A percentile compares a stretch with the other conserved stretches of the same genome.
Evolutionary conservation across 2,329 filamentous ascomycete species (phyloP).

Genomic region (Ascochyta fabae): DNA sequence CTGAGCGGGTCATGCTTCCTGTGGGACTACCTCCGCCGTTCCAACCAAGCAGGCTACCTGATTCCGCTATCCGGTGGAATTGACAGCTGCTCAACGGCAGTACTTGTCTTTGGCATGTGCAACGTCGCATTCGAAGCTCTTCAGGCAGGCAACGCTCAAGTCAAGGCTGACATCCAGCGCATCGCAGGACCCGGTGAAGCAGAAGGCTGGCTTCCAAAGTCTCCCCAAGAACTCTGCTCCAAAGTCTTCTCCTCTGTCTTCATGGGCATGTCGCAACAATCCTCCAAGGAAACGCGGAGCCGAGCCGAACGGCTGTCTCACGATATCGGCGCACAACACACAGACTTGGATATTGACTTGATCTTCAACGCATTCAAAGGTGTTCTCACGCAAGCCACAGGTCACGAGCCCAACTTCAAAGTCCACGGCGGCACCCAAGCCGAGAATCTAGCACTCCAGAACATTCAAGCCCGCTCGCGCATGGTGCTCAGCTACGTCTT

Average conservation of each 20-base stretch:
- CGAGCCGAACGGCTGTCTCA: conserved; percentile 67
- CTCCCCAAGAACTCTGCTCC: conserved; percentile 65
- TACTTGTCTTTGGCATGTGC: conserved; percentile 55
- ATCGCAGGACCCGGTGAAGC: conserved; percentile 59
- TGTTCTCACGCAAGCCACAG: conserved; percentile 64
- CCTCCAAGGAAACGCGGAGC: conserved; percentile 53
- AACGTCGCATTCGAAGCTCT: conserved; percentile 62
- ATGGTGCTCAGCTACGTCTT: conserved; percentile 72
- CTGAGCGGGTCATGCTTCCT: conserved; percentile 70
- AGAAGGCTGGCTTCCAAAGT: conserved; percentile 60
- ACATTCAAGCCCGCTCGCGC: conserved; percentile 68
- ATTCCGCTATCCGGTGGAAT: conserved; percentile 67
- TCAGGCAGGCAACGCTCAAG: conserved; percentile 59
- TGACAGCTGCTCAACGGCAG: conserved; percentile 60
- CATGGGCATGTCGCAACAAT: conserved; percentile 31
- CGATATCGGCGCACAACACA: conserved; percentile 74
- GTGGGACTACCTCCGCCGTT: conserved; percentile 67
- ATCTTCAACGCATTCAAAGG: conserved; percentile 66
- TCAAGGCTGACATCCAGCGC: conserved; percentile 60
- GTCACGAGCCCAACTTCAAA: conserved; percentile 67
- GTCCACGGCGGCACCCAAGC: conserved; percentile 67
- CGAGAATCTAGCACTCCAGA: conserved; percentile 71
- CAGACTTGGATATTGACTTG: conserved; percentile 71
- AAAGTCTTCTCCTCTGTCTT: conserved; percentile 62
- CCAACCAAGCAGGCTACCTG: conserved; percentile 61